Evolutionary conservation across 2,329 filamentous ascomycete species (phyloP).

Genomic region (Cladosporium sp.): DNA sequence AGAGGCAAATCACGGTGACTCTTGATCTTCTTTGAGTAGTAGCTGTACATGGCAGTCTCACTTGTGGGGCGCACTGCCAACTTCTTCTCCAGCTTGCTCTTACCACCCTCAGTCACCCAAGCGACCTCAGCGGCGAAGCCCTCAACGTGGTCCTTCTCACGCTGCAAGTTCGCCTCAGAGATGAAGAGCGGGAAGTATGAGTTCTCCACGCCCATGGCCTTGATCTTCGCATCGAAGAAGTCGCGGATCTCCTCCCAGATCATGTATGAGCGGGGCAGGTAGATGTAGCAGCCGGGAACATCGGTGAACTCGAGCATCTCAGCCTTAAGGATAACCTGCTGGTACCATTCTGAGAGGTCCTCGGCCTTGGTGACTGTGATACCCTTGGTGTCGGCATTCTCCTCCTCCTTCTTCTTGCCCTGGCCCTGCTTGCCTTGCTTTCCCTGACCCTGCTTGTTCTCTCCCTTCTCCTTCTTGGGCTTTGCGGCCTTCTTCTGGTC

Average conservation of each 20-base stretch:
- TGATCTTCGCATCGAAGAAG: slow-evolving; percentile 68
- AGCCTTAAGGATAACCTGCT: slow-evolving; percentile 94
- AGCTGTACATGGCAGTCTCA: slow-evolving; percentile 88
- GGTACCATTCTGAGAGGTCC: slow-evolving; percentile 94
- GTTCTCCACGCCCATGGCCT: slow-evolving; percentile 89
- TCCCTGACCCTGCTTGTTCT: slow-evolving; percentile 20
- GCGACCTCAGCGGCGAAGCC: slow-evolving; percentile 94
- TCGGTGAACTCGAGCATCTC: slow-evolving; percentile 99
- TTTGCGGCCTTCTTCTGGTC: slow-evolving; percentile 35
- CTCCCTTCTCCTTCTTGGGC: slow-evolving; percentile 21
- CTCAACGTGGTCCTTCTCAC: slow-evolving; percentile 94
- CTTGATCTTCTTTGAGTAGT: slow-evolving; percentile 96
- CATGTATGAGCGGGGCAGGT: slow-evolving; percentile 68
- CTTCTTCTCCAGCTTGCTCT: slow-evolving; percentile 84
- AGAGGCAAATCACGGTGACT: slow-evolving; percentile 93
- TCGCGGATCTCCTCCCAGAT: slow-evolving; percentile 68
- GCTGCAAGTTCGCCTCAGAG: slow-evolving; percentile 79
- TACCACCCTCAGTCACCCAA: slow-evolving; percentile 88
- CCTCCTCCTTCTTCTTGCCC: slow-evolving; percentile 48
- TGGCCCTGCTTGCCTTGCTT: slow-evolving; percentile 25
- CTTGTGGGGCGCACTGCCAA: slow-evolving; percentile 69
- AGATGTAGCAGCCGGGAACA: slow-evolving; percentile 95
- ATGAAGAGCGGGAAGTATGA: slow-evolving; percentile 97
- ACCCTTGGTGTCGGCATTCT: slow-evolving; percentile 70
- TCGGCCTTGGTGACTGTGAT: slow-evolving; percentile 83